Conservation (phyloP, 116 monocot species). For the Papilionanthe hybrid region DNA sequence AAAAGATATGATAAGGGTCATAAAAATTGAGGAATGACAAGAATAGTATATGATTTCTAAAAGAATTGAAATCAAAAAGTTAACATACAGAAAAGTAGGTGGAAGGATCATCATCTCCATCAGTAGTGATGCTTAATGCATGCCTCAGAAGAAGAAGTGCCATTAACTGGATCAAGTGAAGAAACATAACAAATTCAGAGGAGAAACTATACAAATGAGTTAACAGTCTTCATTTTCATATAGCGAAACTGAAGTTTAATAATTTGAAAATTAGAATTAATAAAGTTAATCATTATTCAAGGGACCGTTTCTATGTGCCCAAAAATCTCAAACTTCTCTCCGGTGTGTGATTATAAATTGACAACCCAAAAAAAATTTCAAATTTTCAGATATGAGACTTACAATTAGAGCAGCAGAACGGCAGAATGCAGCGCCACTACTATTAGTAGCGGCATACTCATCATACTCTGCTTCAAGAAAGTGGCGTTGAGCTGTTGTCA, state of each 20-base stretch:
- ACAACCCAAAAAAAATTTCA: not conserved
- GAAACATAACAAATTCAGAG: not conserved
- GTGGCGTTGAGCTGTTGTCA: slow-evolving; percentile 76
- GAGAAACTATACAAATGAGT: no score
- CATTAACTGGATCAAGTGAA: slow-evolving; percentile 50
- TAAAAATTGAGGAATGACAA: not conserved
- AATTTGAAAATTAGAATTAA: not conserved
- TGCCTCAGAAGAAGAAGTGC: slow-evolving; percentile 84
- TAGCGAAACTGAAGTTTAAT: not conserved
- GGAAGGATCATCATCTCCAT: slow-evolving; percentile 72
- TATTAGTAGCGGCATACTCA: slow-evolving; percentile 75
- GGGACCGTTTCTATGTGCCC: not conserved
- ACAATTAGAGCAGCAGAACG: slow-evolving; percentile 45
- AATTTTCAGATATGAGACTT: not conserved
- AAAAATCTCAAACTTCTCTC: not conserved
- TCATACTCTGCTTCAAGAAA: slow-evolving; percentile 90
- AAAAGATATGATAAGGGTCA: not conserved
- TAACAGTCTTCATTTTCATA: not conserved
- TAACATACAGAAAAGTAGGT: slow-evolving; percentile 65
- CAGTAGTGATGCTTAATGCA: slow-evolving; percentile 60
- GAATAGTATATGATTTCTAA: not conserved
- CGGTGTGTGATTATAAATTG: not conserved
- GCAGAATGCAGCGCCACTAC: slow-evolving; percentile 83
- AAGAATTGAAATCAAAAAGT: not conserved
- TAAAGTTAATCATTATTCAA: not conserved